Base-by-base conservation (phyloP, 805 yeast genomes). In the Schizosaccharomyces lindneri region DNA sequence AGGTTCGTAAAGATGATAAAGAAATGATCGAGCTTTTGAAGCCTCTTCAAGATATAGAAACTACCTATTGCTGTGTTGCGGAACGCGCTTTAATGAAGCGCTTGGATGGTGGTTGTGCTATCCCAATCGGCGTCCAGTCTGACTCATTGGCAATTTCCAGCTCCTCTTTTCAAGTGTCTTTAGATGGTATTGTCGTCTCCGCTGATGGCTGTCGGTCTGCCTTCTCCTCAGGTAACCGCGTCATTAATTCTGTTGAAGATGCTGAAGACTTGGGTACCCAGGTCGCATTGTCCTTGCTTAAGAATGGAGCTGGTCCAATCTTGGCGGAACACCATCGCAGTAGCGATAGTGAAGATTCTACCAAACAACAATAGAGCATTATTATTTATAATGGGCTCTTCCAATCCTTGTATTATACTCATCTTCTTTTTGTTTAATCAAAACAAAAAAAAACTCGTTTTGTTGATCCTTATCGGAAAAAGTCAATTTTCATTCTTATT, bases 71-170 rank as follows among this genome's bases (percentile, higher is more conserved):
- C 66, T 89, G 97, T 71, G 71, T 81, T 6, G 95, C 96, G 3
- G 98, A 93, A 72, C 79, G 98, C 67, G 76, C 90, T 5, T 73
- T 93, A 64, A 80, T 93, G 86, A 79, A 90, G 71, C 77, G 84
- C 29, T 77, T 93, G 63, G 97, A 93, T 74, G 98, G 97, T 64
- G 98, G 98, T 7, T 93, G 98, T 73, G 87, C 96, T 0, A 97
- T 93, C 19, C 98, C 98, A 5, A 85, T 93, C 65, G 98, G 98
- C 61, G 95, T 87, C 36, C 78, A 81, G 36, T n/a, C 21, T 24
- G 65, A 76, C 88, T n/a, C 19, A 5, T 19, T 43, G n/a, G 51
- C 39, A 17, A 4, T 43, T 9, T n/a, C 67, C 13, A 32, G 43
- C n/a, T 48, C 59, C 13, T 19, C 46, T 21, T 62, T 61, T 7